phyloP scores from a whole-genome alignment of 164 flowering plant species.

The Amborella trichopoda region DNA sequence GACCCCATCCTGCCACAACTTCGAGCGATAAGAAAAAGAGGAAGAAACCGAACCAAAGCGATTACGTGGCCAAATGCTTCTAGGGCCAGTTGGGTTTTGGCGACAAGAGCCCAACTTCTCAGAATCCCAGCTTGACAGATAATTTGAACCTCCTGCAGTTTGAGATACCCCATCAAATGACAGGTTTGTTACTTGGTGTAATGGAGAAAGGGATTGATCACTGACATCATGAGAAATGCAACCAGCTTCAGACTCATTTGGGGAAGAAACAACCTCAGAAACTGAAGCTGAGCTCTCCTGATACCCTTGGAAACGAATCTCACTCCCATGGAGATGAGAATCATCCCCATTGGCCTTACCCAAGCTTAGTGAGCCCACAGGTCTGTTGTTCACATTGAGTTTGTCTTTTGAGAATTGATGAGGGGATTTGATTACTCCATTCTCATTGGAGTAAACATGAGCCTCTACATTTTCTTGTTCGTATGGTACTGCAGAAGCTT shows the following conservation, averaged over 20 bases:
- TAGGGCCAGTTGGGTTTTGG: conserved; percentile 55
- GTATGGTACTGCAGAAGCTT: conserved; percentile 14
- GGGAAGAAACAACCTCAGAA: conserved; percentile 12
- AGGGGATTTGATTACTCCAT: conserved; percentile 5
- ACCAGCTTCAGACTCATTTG: conserved; percentile 10
- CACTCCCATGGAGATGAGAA: neutral
- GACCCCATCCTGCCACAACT: conserved; percentile 47
- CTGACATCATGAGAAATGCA: conserved; percentile 15
- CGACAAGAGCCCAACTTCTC: conserved; percentile 30
- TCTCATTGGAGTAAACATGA: too few relatives aligned
- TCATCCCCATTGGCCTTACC: conserved; percentile 9
- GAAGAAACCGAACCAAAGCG: conserved; percentile 26
- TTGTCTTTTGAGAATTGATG: conserved; percentile 8
- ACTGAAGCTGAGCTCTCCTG: conserved; percentile 12
- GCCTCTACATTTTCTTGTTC: conserved; percentile 11
- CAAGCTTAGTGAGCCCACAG: conserved; percentile 11
- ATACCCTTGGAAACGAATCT: conserved; percentile 8
- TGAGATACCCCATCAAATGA: conserved; percentile 19
- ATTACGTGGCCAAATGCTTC: conserved; percentile 45
- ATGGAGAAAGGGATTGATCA: conserved; percentile 33
- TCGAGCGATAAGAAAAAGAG: conserved; percentile 30
- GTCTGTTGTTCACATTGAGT: conserved; percentile 15
- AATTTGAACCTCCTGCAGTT: conserved; percentile 14
- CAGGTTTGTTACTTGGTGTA: conserved; percentile 17
- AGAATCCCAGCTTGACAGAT: conserved; percentile 27